Percentiles rank a stretch among this genome's conserved stretches.
These are phyloP conservation scores for Neonectria punicea DNA, from an alignment of 2,329 filamentous ascomycete genomes.

Conservation along the genomic window DNA sequence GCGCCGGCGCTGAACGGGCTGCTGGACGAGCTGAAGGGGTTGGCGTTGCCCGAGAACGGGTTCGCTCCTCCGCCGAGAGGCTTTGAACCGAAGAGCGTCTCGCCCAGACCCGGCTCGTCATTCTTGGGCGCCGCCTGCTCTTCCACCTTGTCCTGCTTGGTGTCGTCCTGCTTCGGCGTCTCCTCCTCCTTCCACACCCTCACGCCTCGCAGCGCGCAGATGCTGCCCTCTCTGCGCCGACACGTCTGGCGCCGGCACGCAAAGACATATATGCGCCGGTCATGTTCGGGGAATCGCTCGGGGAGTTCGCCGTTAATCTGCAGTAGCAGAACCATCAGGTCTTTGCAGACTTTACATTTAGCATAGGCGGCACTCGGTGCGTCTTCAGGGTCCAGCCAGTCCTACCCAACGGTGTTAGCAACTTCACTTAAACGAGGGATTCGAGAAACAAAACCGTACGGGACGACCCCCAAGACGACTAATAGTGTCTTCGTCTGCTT, in stretches of 20 bases:
- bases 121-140: constrained; percentile 50
- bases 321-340: constrained; percentile 83
- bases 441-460: constrained; percentile 64
- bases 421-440: not conserved
- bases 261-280: constrained; percentile 88
- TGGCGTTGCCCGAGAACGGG: constrained; percentile 67
- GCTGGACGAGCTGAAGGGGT: constrained; percentile 56
- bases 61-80: constrained; percentile 59
- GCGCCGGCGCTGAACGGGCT: constrained; percentile 44
- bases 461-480: constrained; percentile 89
- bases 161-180: constrained; percentile 39
- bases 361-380: constrained; percentile 81
- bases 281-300: constrained; percentile 85
- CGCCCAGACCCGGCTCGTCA: constrained; percentile 64
- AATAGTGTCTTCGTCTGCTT: constrained; percentile 81
- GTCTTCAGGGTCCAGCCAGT: constrained; percentile 81
- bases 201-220: constrained; percentile 78
- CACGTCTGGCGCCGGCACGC: constrained; percentile 82
- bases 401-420: constrained; percentile 60
- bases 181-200: constrained; percentile 62
- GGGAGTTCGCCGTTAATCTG: constrained; percentile 93
- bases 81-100: constrained; percentile 76
- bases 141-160: constrained; percentile 46
- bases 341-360: constrained; percentile 88
- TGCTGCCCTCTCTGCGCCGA: constrained; percentile 82